Evolutionary conservation across 305 asterid genomes (phyloP), one percentile per base, ranked within the genome.

Genomic region (Fraxinus xanthoxyloides): DNA sequence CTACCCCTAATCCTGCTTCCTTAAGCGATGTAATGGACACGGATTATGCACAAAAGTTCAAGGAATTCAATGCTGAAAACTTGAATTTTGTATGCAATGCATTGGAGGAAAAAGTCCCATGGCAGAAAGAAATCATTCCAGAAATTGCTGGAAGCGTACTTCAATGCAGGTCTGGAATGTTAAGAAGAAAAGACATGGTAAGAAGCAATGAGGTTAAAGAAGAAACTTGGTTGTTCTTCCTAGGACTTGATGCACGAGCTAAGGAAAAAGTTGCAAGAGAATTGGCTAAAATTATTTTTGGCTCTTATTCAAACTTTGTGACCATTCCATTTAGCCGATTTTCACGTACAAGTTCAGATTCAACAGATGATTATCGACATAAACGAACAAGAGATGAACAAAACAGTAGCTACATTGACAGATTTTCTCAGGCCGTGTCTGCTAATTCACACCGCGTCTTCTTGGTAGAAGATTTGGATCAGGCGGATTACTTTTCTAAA

Each of bases 181-280:
- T 89, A 36, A 82, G 84, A 59, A 86, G 94, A 79, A 91, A 84
- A 80, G 83, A 72, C 31, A 79, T 43, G 8, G 7, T 2, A 4
- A 77, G 8, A 15, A 59, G 4, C 15, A 23, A 48, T 13, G 82
- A 46, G 23, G 69, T 28, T 2, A 94, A 90, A 81, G 93, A 93
- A 81, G 99, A 93, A 34, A 91, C 97, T 2, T 96, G 99, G 99
- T 36, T 96, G 19, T 78, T 90, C 59, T 94, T 94, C 85, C 89
- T 84, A 21, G 99, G 99, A n/a, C 81, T 63, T 3, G 94, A 90
- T 34, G 78, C 83, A 1, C 89, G 82, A 19, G 92, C 92, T 2
- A 96, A 96, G 80, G 97, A 90, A 69, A 87, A 78, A 24, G 86
- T 94, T 3, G 92, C 94, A 0, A 87, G 85, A 69, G 98, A 96